phyloP scores from a whole-genome alignment of 169 alveolate species.

The Amoebophrya sp. region DNA sequence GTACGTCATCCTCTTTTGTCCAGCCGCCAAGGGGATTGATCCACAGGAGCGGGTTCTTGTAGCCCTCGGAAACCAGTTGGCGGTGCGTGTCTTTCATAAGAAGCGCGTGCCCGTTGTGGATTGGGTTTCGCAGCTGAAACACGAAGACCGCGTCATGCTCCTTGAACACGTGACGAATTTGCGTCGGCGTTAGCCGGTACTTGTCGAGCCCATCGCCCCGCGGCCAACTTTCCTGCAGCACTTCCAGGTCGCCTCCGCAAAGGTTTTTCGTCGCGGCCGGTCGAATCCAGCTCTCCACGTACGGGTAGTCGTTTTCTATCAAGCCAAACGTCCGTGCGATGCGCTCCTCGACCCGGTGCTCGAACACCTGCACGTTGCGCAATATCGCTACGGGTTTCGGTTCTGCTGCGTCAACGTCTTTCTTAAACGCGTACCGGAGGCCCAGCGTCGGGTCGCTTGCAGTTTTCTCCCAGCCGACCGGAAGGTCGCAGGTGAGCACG shows the following conservation, averaged over 20 bases:
- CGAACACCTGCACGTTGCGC: background rate
- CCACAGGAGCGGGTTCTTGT: background rate
- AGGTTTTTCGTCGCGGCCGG: background rate
- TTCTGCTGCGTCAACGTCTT: too few relatives aligned
- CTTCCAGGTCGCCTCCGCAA: background rate
- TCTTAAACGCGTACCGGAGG: too few relatives aligned
- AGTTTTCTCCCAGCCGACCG: background rate
- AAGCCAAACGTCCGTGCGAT: background rate
- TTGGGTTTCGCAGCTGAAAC: background rate
- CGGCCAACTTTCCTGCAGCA: background rate
- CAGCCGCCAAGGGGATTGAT: slow-evolving; percentile 1
- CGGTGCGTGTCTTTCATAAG: background rate
- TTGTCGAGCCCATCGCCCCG: background rate
- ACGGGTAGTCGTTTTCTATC: background rate
- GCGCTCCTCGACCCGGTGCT: background rate
- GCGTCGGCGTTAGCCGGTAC: background rate
- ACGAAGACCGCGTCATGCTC: background rate
- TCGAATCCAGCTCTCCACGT: background rate
- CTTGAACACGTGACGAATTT: background rate
- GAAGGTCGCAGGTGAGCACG: background rate
- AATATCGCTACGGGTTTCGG: too few relatives aligned
- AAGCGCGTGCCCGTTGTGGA: slow-evolving; percentile 11
- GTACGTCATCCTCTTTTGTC: background rate
- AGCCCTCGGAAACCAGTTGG: background rate
- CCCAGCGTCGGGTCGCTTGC: too few relatives aligned